Percentiles rank a stretch among this genome's conserved stretches.
phyloP scores from a whole-genome alignment of 495 filamentous ascomycete genomes.

The Penicillium roqueforti region DNA sequence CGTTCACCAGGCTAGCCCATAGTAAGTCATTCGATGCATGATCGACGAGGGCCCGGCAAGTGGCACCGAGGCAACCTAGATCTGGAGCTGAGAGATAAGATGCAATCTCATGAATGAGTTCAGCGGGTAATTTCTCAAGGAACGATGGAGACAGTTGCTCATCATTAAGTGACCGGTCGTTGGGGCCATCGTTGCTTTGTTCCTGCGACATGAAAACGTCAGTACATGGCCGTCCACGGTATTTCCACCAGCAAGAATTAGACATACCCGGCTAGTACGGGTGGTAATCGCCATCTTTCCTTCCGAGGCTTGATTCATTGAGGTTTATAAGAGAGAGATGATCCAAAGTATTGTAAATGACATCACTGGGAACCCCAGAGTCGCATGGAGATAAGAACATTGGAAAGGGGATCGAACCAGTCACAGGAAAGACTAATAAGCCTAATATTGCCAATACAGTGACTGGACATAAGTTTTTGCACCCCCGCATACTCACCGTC shows the following conservation, averaged over 20 bases:
- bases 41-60: conserved; percentile 51
- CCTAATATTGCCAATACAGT: background rate
- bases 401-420: background rate
- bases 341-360: conserved; percentile 15
- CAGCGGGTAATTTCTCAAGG: conserved; percentile 53
- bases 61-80: conserved; percentile 49
- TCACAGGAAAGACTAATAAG: background rate
- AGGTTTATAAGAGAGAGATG: background rate
- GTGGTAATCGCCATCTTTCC: background rate
- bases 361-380: conserved; percentile 16
- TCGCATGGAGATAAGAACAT: background rate
- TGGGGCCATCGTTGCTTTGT: background rate
- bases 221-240: background rate
- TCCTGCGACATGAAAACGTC: conserved; percentile 5
- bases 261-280: background rate
- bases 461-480: no score
- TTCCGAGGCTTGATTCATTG: background rate
- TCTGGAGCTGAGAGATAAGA: conserved; percentile 56
- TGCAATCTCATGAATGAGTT: conserved; percentile 60
- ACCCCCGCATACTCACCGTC: no score
- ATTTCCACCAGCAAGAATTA: background rate
- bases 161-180: conserved; percentile 7
- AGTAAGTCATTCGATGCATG: conserved; percentile 53
- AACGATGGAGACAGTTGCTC: conserved; percentile 8
- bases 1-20: conserved; percentile 61